Conservation (phyloP, 805 yeast species). For the Cyberlindnera misumaiensis region DNA sequence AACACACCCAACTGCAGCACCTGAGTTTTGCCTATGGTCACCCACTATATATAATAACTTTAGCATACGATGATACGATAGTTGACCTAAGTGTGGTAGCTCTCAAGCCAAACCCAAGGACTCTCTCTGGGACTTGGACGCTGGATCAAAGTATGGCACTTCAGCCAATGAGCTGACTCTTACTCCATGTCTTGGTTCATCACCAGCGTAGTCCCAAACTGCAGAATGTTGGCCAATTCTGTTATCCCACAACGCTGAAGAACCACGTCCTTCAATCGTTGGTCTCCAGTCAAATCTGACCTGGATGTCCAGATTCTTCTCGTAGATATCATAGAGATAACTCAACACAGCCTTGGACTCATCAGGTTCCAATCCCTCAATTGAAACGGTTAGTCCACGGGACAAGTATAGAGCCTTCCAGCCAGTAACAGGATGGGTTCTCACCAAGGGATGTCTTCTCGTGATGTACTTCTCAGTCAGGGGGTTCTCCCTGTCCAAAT, state of each 20-base stretch:
- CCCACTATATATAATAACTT: too few species aligned
- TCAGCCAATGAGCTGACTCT: conserved; percentile 50
- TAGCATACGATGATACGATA: too few species aligned
- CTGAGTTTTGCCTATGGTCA: too few species aligned
- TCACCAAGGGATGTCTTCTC: conserved; percentile 49
- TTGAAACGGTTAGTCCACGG: conserved; percentile 39
- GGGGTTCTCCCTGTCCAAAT: conserved; percentile 35
- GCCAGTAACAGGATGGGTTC: conserved; percentile 59
- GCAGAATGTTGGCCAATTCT: conserved; percentile 47
- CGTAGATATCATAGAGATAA: conserved; percentile 37
- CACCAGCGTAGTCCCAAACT: conserved; percentile 37
- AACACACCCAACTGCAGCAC: too few species aligned
- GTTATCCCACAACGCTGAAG: conserved; percentile 57
- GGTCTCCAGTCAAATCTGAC: conserved; percentile 47
- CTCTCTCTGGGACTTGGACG: conserved; percentile 47
- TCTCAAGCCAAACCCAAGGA: conserved; percentile 31
- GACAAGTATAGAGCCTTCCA: conserved; percentile 51
- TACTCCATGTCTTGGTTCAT: conserved; percentile 52
- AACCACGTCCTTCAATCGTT: conserved; percentile 31
- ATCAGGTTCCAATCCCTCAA: conserved; percentile 41
- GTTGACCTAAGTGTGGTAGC: too few species aligned
- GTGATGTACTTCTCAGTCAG: conserved; percentile 38
- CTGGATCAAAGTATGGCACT: conserved; percentile 42
- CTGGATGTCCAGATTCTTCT: conserved; percentile 47
- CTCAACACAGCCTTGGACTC: conserved; percentile 40